Percentiles rank a stretch among this genome's conserved stretches.
Evolutionary conservation across 768 basidiomycete species (phyloP).

Genomic region (Mycena filopes): DNA sequence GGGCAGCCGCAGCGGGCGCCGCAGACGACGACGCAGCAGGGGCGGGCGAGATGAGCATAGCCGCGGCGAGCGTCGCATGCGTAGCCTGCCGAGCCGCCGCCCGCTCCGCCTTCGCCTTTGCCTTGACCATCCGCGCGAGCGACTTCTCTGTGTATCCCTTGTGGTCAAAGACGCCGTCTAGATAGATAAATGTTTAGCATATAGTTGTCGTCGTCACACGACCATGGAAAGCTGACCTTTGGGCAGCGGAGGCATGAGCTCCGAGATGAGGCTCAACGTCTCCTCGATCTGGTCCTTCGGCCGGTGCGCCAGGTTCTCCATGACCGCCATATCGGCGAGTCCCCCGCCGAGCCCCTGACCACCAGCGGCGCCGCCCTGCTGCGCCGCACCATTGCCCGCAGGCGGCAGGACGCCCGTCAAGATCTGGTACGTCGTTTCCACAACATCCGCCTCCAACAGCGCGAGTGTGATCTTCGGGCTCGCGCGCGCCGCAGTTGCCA

Average conservation of each 20-base stretch:
- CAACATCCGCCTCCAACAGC: conserved; percentile 92
- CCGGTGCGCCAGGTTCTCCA: conserved; percentile 96
- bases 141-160: conserved; percentile 91
- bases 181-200: conserved; percentile 4
- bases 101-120: conserved; percentile 85
- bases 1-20: conserved; percentile 35
- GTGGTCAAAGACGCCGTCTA: conserved; percentile 96
- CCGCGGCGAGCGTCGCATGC: conserved; percentile 41
- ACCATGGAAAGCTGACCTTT: conserved; percentile 67
- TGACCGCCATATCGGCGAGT: conserved; percentile 95
- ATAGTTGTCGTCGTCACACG: conserved; percentile 12
- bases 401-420: conserved; percentile 94
- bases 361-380: conserved; percentile 67
- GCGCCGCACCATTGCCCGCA: conserved; percentile 58
- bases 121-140: conserved; percentile 78
- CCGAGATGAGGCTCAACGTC: conserved; percentile 86
- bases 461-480: conserved; percentile 89
- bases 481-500: conserved; percentile 88
- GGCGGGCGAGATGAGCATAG: conserved; percentile 37
- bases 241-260: conserved; percentile 92
- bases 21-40: conserved; percentile 40
- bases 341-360: conserved; percentile 90
- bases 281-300: conserved; percentile 99
- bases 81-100: conserved; percentile 72
- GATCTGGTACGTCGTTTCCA: conserved; percentile 93